Conservation (phyloP, 345 rosid genomes). For the Linum usitatissimum region DNA sequence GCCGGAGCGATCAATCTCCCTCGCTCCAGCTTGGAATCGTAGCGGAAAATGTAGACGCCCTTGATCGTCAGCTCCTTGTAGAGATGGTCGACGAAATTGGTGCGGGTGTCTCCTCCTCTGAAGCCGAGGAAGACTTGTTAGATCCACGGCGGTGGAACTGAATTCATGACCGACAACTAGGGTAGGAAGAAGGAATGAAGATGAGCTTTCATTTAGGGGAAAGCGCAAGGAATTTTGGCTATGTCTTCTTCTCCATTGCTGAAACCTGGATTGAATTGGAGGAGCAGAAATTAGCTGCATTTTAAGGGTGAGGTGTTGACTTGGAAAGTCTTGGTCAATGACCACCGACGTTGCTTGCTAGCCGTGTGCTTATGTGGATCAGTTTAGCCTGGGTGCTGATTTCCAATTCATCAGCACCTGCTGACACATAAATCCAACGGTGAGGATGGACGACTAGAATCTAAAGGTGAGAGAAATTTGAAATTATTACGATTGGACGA, state of each 20-base stretch:
- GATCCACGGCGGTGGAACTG: not conserved
- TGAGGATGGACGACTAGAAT: too few species aligned
- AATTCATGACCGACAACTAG: not conserved
- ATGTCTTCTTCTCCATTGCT: not conserved
- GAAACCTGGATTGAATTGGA: not conserved
- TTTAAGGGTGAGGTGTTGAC: not conserved
- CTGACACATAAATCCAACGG: too few species aligned
- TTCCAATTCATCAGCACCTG: too few species aligned
- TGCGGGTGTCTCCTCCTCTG: not conserved
- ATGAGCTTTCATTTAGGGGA: not conserved
- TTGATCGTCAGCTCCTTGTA: constrained; percentile 1
- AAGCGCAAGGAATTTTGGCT: not conserved
- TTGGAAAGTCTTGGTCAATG: not conserved
- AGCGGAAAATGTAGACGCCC: not conserved
- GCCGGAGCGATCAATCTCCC: not conserved
- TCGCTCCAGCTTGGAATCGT: constrained; percentile 1
- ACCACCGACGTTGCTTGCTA: not conserved
- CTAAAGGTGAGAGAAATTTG: too few species aligned
- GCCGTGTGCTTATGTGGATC: too few species aligned
- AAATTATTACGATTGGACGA: too few species aligned
- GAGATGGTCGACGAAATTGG: not conserved
- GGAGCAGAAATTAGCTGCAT: not conserved
- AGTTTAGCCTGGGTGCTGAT: too few species aligned
- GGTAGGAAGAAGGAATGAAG: not conserved
- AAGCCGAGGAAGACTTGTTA: not conserved